A percentile compares a stretch with the other conserved stretches of the same genome.
Evolutionary conservation across 176 grass and related monocot species (phyloP).

Genomic region (Echinochloa phyllopogon): DNA sequence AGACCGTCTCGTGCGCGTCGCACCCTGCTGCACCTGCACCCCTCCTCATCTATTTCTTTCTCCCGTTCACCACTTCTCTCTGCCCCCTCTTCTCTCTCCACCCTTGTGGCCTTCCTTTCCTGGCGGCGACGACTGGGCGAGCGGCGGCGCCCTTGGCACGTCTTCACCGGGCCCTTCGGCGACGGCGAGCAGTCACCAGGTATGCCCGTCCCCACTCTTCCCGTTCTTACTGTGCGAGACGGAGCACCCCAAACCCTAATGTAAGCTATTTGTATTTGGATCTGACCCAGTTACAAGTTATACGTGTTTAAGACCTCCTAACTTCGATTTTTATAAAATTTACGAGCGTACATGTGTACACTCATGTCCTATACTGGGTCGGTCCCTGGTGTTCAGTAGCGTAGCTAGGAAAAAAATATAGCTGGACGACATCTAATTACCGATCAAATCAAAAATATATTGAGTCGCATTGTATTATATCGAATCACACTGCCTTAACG

Average conservation of each 20-base stretch:
- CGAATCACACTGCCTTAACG: too few species aligned
- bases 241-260: constrained; percentile 1
- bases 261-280: neutral
- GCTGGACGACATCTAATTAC: too few species aligned
- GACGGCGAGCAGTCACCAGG: neutral
- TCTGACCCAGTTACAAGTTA: neutral
- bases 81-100: neutral
- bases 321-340: neutral
- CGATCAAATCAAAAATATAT: too few species aligned
- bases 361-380: neutral
- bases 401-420: too few species aligned
- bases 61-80: neutral
- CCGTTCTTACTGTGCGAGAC: neutral
- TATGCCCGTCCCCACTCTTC: neutral
- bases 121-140: neutral
- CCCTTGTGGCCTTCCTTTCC: neutral
- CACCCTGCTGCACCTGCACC: neutral
- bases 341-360: neutral
- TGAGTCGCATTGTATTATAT: too few species aligned
- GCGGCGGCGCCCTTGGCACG: neutral
- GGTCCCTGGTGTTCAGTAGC: neutral
- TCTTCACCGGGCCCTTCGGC: neutral
- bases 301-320: neutral
- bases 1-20: neutral
- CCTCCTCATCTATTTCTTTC: neutral